Evolutionary conservation across 2,329 filamentous ascomycete genomes (phyloP).

Genomic region (Colletotrichum sublineola): DNA sequence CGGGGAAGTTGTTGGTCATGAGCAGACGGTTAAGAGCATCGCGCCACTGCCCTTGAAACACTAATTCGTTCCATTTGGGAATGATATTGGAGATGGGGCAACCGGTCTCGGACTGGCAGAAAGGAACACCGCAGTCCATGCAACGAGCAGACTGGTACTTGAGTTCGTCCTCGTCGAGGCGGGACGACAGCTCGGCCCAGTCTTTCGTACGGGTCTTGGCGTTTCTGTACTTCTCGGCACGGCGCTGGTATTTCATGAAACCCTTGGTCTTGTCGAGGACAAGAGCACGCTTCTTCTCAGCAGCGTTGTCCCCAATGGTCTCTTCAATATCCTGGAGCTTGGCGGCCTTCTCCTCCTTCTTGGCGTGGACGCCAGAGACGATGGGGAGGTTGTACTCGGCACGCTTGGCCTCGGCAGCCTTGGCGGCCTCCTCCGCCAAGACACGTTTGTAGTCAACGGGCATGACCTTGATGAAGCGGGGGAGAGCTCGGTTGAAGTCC

Average conservation of each 20-base stretch:
- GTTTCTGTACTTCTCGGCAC: constrained; percentile 92
- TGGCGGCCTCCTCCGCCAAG: constrained; percentile 85
- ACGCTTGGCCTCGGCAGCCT: constrained; percentile 87
- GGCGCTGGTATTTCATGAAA: constrained; percentile 97
- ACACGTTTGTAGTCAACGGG: constrained; percentile 98
- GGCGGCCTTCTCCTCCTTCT: constrained; percentile 75
- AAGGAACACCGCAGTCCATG: constrained; percentile 99
- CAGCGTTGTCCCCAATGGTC: constrained; percentile 84
- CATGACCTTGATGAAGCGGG: constrained; percentile 92
- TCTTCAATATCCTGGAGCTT: constrained; percentile 90
- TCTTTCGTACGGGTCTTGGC: constrained; percentile 88
- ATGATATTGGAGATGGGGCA: constrained; percentile 98
- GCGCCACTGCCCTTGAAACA: constrained; percentile 83
- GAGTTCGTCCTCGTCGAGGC: constrained; percentile 92
- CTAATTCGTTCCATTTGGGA: constrained; percentile 93
- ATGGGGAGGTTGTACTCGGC: constrained; percentile 85
- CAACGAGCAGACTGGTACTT: constrained; percentile 97
- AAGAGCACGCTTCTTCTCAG: constrained; percentile 89
- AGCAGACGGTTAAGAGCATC: constrained; percentile 92
- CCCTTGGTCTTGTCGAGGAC: constrained; percentile 98
- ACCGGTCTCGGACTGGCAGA: constrained; percentile 96
- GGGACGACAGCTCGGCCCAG: constrained; percentile 90
- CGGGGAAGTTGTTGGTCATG: constrained; percentile 99
- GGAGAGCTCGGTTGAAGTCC: constrained; percentile 94
- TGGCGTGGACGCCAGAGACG: constrained; percentile 76